These are phyloP conservation scores for Pseudogymnoascus verrucosus DNA, from an alignment of 2,329 filamentous ascomycete genomes.

Conservation along the genomic window DNA sequence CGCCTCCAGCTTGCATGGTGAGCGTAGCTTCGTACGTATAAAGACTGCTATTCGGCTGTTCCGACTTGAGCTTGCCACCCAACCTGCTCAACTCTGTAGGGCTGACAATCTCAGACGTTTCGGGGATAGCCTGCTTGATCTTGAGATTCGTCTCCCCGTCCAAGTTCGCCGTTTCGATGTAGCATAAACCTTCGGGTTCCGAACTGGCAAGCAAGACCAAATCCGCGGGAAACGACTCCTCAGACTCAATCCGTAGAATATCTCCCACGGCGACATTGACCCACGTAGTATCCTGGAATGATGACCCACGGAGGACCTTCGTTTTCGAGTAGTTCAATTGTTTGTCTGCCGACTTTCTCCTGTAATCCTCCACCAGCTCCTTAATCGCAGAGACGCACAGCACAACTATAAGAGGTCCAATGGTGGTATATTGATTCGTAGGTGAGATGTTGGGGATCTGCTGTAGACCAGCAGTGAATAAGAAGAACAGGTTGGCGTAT, in stretches of 20 bases:
- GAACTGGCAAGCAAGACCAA: constrained; percentile 87
- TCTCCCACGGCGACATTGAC: constrained; percentile 89
- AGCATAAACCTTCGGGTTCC: constrained; percentile 94
- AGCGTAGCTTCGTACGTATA: constrained; percentile 97
- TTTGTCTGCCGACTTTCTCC: constrained; percentile 78
- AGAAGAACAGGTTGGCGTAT: constrained; percentile 98
- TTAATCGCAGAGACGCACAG: constrained; percentile 92
- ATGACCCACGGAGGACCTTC: constrained; percentile 71
- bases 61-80: constrained; percentile 79
- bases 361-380: constrained; percentile 87
- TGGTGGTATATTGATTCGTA: constrained; percentile 92
- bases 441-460: constrained; percentile 93
- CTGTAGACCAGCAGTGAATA: constrained; percentile 90
- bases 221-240: constrained; percentile 91
- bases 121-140: constrained; percentile 94
- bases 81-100: constrained; percentile 77
- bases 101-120: constrained; percentile 82
- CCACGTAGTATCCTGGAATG: constrained; percentile 84
- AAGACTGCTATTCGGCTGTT: constrained; percentile 95
- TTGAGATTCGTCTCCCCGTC: constrained; percentile 98
- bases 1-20: constrained; percentile 81
- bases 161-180: constrained; percentile 96
- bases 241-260: constrained; percentile 85
- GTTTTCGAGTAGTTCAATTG: constrained; percentile 83
- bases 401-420: constrained; percentile 85